Evolutionary conservation across 257 asterid genomes (phyloP).

Genomic region (Penstemon newberryi): DNA sequence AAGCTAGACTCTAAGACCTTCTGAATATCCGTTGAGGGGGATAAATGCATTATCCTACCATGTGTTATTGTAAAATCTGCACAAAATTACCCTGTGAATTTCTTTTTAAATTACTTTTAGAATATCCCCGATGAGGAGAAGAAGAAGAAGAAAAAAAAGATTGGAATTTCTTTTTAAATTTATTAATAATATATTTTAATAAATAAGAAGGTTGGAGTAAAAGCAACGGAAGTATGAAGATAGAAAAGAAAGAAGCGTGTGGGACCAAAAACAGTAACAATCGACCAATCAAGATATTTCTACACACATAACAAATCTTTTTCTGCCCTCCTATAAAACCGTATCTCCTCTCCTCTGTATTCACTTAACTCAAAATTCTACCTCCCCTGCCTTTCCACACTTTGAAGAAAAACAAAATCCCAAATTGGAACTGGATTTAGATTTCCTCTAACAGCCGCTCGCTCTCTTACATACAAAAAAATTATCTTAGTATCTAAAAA

Average conservation of each 20-base stretch:
- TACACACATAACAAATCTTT: constrained; percentile 41
- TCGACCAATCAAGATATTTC: constrained; percentile 45
- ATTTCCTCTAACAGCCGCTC: constrained; percentile 50
- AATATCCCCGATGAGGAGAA: no score
- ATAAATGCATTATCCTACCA: no score
- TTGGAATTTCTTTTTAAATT: no score
- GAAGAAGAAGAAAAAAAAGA: no score
- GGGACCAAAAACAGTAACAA: constrained; percentile 49
- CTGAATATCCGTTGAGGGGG: no score
- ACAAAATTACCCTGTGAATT: no score
- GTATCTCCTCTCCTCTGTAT: constrained; percentile 3
- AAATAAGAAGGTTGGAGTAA: constrained; percentile 44
- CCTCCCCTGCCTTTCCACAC: constrained; percentile 20
- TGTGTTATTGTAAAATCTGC: no score
- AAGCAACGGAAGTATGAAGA: constrained; percentile 44
- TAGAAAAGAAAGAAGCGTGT: constrained; percentile 43
- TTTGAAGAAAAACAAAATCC: neutral
- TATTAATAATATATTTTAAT: no score
- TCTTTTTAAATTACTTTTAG: no score
- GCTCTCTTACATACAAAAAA: constrained; percentile 39
- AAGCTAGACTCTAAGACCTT: no score
- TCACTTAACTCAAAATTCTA: neutral
- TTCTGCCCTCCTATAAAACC: constrained; percentile 41
- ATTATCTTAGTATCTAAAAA: constrained; percentile 19
- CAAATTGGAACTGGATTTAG: constrained; percentile 17